These are phyloP conservation scores for Epichloe scottii DNA, from an alignment of 2,329 filamentous ascomycete species.

Conservation along the genomic window DNA sequence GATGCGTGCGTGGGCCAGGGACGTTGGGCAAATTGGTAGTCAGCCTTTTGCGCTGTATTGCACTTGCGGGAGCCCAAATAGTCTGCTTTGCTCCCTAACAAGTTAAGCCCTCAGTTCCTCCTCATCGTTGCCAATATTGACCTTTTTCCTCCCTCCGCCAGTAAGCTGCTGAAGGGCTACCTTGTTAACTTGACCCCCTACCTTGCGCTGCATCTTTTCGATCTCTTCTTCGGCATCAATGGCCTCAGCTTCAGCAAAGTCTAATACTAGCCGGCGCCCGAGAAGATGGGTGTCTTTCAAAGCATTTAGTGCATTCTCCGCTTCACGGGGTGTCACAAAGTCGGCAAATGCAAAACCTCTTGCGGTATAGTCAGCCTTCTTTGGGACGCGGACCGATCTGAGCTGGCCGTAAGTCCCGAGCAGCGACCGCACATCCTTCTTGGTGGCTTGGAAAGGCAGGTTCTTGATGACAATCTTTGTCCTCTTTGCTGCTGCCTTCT, in stretches of 20 bases:
- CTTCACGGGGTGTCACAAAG: constrained; percentile 84
- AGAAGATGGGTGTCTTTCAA: constrained; percentile 87
- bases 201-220: constrained; percentile 92
- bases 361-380: constrained; percentile 81
- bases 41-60: not conserved
- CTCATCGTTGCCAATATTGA: constrained; percentile 67
- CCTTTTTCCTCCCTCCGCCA: constrained; percentile 71
- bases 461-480: constrained; percentile 99
- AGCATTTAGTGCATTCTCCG: constrained; percentile 78
- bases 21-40: constrained; percentile 1
- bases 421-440: constrained; percentile 78
- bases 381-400: constrained; percentile 81
- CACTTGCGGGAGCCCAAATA: constrained; percentile 9
- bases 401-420: constrained; percentile 88
- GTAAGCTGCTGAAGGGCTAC: constrained; percentile 83
- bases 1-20: constrained; percentile 5
- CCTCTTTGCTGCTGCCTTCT: constrained; percentile 61
- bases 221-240: constrained; percentile 93
- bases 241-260: constrained; percentile 80
- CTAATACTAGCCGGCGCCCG: constrained; percentile 76
- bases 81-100: constrained; percentile 7
- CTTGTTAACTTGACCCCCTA: constrained; percentile 79
- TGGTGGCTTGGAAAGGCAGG: constrained; percentile 86
- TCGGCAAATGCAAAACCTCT: constrained; percentile 96
- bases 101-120: constrained; percentile 35